Evolutionary conservation across 2,329 filamentous ascomycete genomes (phyloP).

Genomic region (Fusarium brachygibbosum): DNA sequence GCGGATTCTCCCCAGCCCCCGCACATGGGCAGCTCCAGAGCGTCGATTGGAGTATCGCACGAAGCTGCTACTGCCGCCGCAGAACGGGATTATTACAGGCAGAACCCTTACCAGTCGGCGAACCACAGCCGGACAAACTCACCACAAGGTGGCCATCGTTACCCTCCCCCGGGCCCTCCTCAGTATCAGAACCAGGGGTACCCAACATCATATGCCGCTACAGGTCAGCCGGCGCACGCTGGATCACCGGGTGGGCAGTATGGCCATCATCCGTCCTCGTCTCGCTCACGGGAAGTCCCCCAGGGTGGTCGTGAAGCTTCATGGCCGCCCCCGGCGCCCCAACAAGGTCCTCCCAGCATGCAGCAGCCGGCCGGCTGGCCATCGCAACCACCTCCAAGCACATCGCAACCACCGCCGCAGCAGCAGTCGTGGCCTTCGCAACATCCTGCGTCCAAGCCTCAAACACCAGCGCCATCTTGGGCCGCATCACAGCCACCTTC

Average conservation of each 20-base stretch:
- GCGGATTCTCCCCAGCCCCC: constrained; percentile 65
- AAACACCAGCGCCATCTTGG: constrained; percentile 54
- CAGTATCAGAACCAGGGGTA: constrained; percentile 63
- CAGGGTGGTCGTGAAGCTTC: constrained; percentile 55
- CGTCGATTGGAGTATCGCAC: constrained; percentile 58
- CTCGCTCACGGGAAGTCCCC: constrained; percentile 60
- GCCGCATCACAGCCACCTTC: constrained; percentile 53
- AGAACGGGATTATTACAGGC: constrained; percentile 65
- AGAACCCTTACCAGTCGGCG: constrained; percentile 54
- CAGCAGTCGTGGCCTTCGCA: constrained; percentile 54
- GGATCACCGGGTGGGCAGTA: constrained; percentile 71
- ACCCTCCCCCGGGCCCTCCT: constrained; percentile 58
- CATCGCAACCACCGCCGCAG: constrained; percentile 51
- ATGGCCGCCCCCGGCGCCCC: constrained; percentile 54
- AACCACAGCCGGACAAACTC: constrained; percentile 59
- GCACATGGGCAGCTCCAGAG: constrained; percentile 61
- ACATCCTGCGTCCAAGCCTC: constrained; percentile 53
- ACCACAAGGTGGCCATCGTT: constrained; percentile 63
- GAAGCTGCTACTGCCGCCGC: constrained; percentile 45
- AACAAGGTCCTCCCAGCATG: constrained; percentile 40
- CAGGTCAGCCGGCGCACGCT: constrained; percentile 56
- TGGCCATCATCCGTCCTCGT: constrained; percentile 60
- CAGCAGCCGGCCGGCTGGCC: constrained; percentile 52
- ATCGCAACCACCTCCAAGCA: constrained; percentile 51
- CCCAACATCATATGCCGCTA: constrained; percentile 57